Base-by-base conservation (phyloP, 2,329 filamentous ascomycete genomes). In the Magnaporthiopsis incrustans region DNA sequence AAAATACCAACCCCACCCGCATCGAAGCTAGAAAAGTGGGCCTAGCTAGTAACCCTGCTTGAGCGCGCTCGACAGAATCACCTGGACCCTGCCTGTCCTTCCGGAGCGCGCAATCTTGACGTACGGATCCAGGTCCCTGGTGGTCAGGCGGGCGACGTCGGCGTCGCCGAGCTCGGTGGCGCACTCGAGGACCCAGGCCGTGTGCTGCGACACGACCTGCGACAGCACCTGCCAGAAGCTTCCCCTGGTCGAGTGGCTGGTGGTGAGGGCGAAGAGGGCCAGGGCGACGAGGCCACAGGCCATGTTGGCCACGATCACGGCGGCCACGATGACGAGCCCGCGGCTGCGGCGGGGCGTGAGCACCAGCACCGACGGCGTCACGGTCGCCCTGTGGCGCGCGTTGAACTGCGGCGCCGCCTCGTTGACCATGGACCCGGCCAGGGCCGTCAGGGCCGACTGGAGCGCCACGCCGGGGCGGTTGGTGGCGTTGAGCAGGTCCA, bases 221-320 rank as follows among this genome's bases (percentile, higher is more conserved):
- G 70, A 65, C 18, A 70, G 33, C 1, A 65, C 65, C 22, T 70
- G 70, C 69, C 70, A 71, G 30, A 68, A 68, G 18, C 69, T 68
- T 0, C 68, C 69, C 35, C 67, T 66, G 50, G 66, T 69, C 1
- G 69, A 71, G 33, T 65, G 66, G 0, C 63, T 59, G 26, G 69
- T 69, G 22, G 63, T 65, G 5, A 65, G 59, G 27, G 67, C 65
- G 44, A 70, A 70, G 5, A 67, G 32, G 2, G 63, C 60, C 8
- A 68, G 63, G 32, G 68, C 66, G 10, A 63, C 56, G 27, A 67
- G 30, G 2, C 66, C 66, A n/a, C 68, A 67, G 0, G 64, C 35
- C 61, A 67, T 63, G 18, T 69, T 67, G 60, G 62, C 27, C 5
- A 63, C n/a, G 15, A 67, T 63, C 15, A 67, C 64, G n/a, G 44